Base-by-base conservation (phyloP, 2,329 filamentous ascomycete genomes). In the Xylaria hypoxylon region DNA sequence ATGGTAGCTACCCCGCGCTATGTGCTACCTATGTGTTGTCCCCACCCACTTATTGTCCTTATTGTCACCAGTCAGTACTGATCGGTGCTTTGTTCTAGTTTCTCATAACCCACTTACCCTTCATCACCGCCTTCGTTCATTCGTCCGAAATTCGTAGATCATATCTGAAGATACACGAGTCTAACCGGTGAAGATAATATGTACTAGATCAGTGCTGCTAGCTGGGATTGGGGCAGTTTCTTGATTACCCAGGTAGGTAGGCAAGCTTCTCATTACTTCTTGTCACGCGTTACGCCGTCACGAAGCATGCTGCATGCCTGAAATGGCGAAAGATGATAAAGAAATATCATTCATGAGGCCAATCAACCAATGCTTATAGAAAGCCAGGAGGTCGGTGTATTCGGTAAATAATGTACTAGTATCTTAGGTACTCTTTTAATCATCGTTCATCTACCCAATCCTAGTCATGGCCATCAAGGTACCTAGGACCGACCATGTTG, bases 11-110 rank as follows among this genome's bases (percentile, higher is more conserved):
- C 60, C 60, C 60, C 60, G 60, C 60, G 60, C 60, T 48, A 45
- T 50, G 51, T 63, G 60, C 51, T 63, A 51, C 57, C 60, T 48
- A 45, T 50, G 51, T 63, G 60, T 57, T 63, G 59, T 63, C 44
- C 44, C 17, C 52, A 19, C 45, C 60, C 60, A 63, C 60, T 50
- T 50, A 50, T 50, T 50, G 33, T 31, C 35, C 15, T 40, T 19
- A 42, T 26, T 13, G 15, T 28, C 11, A 48, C 13, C 47, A 50
- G 26, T 15, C 47, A n/a, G 19, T 15, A 22, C n/a, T n/a, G n/a
- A n/a, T n/a, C n/a, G n/a, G n/a, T n/a, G n/a, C n/a, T n/a, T n/a
- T 24, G 22, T 24, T 26, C 2, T 15, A 8, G 4, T 26, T 24
- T 26, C 13, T 15, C 13, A 5, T 17, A 5, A 5, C 35, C 52